A percentile compares a stretch with the other conserved stretches of the same genome.
These are phyloP conservation scores for Lachnellula arida DNA, from an alignment of 2,329 filamentous ascomycete genomes.

Conservation along the genomic window DNA sequence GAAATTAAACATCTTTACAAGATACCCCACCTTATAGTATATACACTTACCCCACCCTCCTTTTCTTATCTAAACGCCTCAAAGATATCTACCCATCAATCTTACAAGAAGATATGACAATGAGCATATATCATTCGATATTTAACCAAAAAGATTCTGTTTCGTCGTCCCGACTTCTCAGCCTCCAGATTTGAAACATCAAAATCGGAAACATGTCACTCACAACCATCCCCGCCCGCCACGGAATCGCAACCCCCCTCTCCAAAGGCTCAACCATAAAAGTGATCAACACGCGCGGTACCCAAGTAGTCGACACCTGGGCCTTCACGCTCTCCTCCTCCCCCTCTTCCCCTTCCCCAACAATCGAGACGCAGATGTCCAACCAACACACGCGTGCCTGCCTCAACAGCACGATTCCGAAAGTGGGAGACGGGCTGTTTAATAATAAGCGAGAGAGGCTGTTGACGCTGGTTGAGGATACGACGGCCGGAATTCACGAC, in stretches of 20 bases:
- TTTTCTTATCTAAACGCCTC: background rate
- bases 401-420: slow-evolving; percentile 20
- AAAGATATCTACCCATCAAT: background rate
- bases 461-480: slow-evolving; percentile 21
- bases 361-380: slow-evolving; percentile 18
- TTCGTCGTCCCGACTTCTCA: background rate
- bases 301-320: slow-evolving; percentile 22
- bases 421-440: slow-evolving; percentile 18
- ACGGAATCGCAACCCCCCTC: slow-evolving; percentile 12
- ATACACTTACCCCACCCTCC: background rate
- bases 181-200: background rate
- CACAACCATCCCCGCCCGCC: slow-evolving; percentile 16
- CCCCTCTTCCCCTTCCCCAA: background rate
- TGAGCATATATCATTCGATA: background rate
- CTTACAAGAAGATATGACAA: background rate
- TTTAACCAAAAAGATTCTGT: background rate
- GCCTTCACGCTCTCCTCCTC: slow-evolving; percentile 14
- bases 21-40: too few species aligned
- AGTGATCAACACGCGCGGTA: slow-evolving; percentile 17
- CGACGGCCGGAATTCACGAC: slow-evolving; percentile 20
- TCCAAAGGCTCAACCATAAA: slow-evolving; percentile 13
- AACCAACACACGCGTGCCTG: slow-evolving; percentile 24
- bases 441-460: slow-evolving; percentile 21
- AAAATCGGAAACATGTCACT: background rate
- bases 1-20: too few species aligned